Percentiles rank a stretch among this genome's conserved stretches.
phyloP scores from a whole-genome alignment of 108 stramenopile genomes.

The Mayamaea pseudoterrestris region DNA sequence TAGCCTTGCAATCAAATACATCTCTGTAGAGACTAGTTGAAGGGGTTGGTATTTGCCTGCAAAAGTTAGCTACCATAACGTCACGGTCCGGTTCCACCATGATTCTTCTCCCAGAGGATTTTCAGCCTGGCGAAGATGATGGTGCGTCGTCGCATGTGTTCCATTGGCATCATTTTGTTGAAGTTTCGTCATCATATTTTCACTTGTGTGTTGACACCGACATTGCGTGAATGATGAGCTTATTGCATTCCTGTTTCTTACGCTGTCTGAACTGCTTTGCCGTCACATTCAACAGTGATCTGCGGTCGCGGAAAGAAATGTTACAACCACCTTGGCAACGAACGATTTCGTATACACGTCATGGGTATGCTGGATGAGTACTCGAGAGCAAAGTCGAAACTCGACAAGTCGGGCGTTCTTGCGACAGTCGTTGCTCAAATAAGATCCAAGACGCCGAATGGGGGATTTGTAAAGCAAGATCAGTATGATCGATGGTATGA shows the following conservation, averaged over 20 bases:
- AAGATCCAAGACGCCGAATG: conserved; percentile 4
- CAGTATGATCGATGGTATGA: conserved; percentile 15
- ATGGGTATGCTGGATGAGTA: conserved; percentile 5
- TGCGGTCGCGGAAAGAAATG: conserved; percentile 6
- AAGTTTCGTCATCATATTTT: too few relatives aligned
- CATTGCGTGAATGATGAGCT: neutral
- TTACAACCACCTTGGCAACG: conserved; percentile 11
- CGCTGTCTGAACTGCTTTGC: neutral
- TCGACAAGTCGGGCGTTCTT: conserved; percentile 16
- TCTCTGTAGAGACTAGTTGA: too few relatives aligned
- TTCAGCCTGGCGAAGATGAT: conserved; percentile 4
- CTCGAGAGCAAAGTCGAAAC: conserved; percentile 7
- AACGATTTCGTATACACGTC: conserved; percentile 7
- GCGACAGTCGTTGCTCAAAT: conserved; percentile 9
- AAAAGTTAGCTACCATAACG: too few relatives aligned
- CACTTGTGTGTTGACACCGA: too few relatives aligned
- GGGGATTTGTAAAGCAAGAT: conserved; percentile 17
- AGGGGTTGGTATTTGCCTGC: too few relatives aligned
- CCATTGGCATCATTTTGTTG: too few relatives aligned
- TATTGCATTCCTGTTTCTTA: neutral
- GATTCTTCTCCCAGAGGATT: conserved; percentile 5
- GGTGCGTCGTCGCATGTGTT: conserved; percentile 6
- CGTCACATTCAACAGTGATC: too few relatives aligned
- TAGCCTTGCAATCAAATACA: too few relatives aligned
- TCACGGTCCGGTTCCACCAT: neutral